Conservation (phyloP, 1,284 basidiomycete species). For the Chalciporus sp. region DNA sequence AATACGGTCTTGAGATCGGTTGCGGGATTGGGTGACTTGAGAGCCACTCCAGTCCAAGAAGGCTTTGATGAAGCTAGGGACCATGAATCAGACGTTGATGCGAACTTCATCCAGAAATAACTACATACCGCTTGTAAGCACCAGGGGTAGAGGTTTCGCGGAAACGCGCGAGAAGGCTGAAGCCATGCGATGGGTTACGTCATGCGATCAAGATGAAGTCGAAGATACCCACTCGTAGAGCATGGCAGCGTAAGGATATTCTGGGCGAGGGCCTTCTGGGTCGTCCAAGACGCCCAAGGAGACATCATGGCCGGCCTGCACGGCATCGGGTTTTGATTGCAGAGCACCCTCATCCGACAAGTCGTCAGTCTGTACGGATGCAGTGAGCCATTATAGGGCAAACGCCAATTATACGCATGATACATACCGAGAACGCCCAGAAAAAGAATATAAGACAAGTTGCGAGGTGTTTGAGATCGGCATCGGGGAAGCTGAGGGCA, state of each 20-base stretch:
- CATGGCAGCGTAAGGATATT: conserved; percentile 45
- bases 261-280: conserved; percentile 36
- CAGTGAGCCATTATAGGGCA: conserved; percentile 9
- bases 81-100: conserved; percentile 2
- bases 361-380: conserved; percentile 40
- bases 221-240: conserved; percentile 39
- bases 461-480: conserved; percentile 43
- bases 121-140: conserved; percentile 38
- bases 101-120: conserved; percentile 1
- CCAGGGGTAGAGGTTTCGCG: conserved; percentile 41
- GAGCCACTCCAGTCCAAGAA: conserved; percentile 43
- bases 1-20: conserved; percentile 40
- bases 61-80: conserved; percentile 41
- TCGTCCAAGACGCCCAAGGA: conserved; percentile 36
- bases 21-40: conserved; percentile 43
- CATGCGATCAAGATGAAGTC: conserved; percentile 3
- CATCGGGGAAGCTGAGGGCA: conserved; percentile 46
- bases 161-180: conserved; percentile 41
- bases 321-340: conserved; percentile 42
- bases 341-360: conserved; percentile 46
- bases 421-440: conserved; percentile 47
- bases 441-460: conserved; percentile 49
- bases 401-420: background rate
- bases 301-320: conserved; percentile 39
- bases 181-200: conserved; percentile 13